phyloP scores from a whole-genome alignment of 257 asterid species.

The Jasminum sambac region DNA sequence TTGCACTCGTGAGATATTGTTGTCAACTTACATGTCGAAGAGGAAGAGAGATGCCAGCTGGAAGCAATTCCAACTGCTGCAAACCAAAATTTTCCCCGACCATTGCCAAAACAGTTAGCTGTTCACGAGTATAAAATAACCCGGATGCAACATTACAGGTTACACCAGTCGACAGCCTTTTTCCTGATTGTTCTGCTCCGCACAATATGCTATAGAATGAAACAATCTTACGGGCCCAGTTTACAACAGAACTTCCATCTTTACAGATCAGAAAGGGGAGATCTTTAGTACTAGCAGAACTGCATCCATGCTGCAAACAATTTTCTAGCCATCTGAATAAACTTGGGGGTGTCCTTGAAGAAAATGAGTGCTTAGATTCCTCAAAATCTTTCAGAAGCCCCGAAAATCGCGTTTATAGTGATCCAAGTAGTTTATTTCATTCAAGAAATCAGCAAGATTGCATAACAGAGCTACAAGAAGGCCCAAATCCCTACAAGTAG shows the following conservation, averaged over 20 bases:
- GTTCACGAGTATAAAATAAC: constrained; percentile 60
- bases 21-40: constrained; percentile 79
- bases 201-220: constrained; percentile 86
- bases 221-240: constrained; percentile 86
- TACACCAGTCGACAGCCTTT: constrained; percentile 79
- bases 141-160: constrained; percentile 73
- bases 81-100: constrained; percentile 94
- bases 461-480: constrained; percentile 73
- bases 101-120: constrained; percentile 85
- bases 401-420: constrained; percentile 86
- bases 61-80: constrained; percentile 88
- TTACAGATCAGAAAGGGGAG: constrained; percentile 70
- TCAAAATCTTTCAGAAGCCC: constrained; percentile 43
- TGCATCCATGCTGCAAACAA: constrained; percentile 74
- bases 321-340: constrained; percentile 88
- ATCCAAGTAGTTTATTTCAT: constrained; percentile 78
- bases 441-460: constrained; percentile 64
- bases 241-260: constrained; percentile 66
- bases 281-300: constrained; percentile 57
- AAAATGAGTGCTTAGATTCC: constrained; percentile 32
- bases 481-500: constrained; percentile 68
- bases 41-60: constrained; percentile 94
- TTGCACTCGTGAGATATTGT: background rate
- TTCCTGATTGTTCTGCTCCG: constrained; percentile 70
- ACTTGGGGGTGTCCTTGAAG: constrained; percentile 66